Evolutionary conservation across 2,329 filamentous ascomycete genomes (phyloP).

Genomic region (Epichloe coenophiala): DNA sequence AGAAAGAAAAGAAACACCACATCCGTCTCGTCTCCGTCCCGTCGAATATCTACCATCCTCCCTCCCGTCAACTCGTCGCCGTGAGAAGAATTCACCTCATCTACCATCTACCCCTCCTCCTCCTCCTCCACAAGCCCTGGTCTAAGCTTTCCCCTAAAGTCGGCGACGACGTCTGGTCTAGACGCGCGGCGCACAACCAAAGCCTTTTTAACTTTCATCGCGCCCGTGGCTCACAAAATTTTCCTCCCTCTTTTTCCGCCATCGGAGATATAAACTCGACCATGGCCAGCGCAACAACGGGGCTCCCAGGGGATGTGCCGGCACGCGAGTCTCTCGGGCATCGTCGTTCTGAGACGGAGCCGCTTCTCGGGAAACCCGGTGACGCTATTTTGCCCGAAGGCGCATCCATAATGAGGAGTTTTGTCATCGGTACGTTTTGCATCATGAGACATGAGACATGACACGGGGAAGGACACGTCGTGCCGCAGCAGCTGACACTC

Average conservation of each 20-base stretch:
- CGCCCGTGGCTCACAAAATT: too few species aligned
- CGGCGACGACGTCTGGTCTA: too few species aligned
- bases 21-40: neutral
- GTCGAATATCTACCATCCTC: too few species aligned
- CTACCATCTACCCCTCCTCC: too few species aligned
- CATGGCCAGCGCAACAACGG: slow-evolving; percentile 60
- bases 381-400: slow-evolving; percentile 58
- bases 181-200: neutral
- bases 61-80: neutral
- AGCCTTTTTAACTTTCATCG: neutral
- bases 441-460: too few species aligned
- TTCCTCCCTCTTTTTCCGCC: too few species aligned
- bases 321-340: slow-evolving; percentile 8
- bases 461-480: neutral
- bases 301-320: slow-evolving; percentile 40
- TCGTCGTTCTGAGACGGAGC: slow-evolving; percentile 25
- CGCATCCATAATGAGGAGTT: slow-evolving; percentile 53
- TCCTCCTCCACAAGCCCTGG: too few species aligned
- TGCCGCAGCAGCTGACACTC: neutral
- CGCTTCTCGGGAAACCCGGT: slow-evolving; percentile 42
- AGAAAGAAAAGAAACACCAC: too few species aligned
- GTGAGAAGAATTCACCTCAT: too few species aligned
- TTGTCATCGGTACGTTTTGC: slow-evolving; percentile 50
- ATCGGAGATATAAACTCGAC: neutral
- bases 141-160: neutral